Evolutionary conservation across 1,284 basidiomycete genomes (phyloP), one percentile per base, ranked within the genome.

Genomic region (Puccinia novopanici): DNA sequence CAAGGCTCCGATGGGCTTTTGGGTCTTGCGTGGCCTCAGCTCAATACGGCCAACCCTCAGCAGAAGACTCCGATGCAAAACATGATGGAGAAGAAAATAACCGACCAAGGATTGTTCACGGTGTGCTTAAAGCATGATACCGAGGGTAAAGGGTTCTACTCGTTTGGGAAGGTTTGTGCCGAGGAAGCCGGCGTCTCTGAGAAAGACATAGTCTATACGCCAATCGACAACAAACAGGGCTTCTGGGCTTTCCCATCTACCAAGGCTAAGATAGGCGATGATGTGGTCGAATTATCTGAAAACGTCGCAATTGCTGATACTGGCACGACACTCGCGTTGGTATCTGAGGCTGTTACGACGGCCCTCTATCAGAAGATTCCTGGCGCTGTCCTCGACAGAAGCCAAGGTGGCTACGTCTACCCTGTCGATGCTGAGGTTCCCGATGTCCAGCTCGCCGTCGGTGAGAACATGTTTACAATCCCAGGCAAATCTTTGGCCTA

Each of bases 221-320:
- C 81, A 48, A 65, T 82, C 24, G 79, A 81, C 34, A 83, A 78
- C 67, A 87, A 42, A 24, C 81, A 10, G 85, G 79, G 79, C 15
- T 81, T 81, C 55, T 81, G 79, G 79, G 61, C 57, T 19, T 81
- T 81, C 22, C 27, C 30, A 37, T 81, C 79, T 5, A 54, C 42
- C n/a, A 54, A 82, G 67, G 79, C 87, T 34, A 85, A 85, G 67
- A 85, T 84, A 24, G 68, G 84, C 72, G 83, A 81, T 34, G 70
- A 70, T n/a, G 55, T 82, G 76, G 61, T 83, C n/a, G 84, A 85
- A 52, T 78, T 82, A 10, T 50, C 72, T 48, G 82, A 83, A 8
- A 87, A 87, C 84, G 85, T 85, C 9, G 85, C 87, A 40, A 87
- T 87, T 77, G 84, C 86, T 57, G 87, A 87, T 82, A 87, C 87